Base-by-base conservation (phyloP, 2,329 filamentous ascomycete genomes). In the Fusarium sp. region DNA sequence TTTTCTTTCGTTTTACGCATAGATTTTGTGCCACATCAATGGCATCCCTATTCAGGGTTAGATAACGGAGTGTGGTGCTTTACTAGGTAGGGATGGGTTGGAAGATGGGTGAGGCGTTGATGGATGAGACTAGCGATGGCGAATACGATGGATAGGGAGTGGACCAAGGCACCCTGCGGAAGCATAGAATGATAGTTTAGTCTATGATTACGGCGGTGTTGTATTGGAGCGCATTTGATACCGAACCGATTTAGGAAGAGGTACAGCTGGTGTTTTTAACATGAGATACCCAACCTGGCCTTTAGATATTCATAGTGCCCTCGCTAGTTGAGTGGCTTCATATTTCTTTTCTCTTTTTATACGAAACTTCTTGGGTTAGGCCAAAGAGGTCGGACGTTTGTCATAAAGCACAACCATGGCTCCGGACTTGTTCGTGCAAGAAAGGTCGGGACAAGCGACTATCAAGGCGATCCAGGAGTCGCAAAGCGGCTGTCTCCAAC, bases 51-150 rank as follows among this genome's bases (percentile, higher is more conserved):
- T 52, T 38, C n/a, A 26, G 53, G 33, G 47, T 56, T 68, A 68
- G 61, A 61, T 18, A 37, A 49, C 13, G 55, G 57, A 41, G 33
- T 47, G 60, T 37, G 33, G 33, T 57, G 44, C 28, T 35, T 46
- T 60, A 42, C 46, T 23, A 53, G 47, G 21, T 23, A 53, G 47
- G 21, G 48, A 47, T 37, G 50, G 38, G n/a, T 35, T 28, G 50
- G 43, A 47, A 52, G 62, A 57, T 37, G 56, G 49, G 35, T 46
- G 48, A 37, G 71, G 71, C 69, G 71, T 74, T 73, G 57, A 33
- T 64, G 56, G 49, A 55, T 41, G 53, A 52, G 56, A 62, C 23
- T 42, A 23, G 43, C 47, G 43, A 56, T 37, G 29, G 48, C 41
- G 50, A 41, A 41, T 38, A 35, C 37, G 28, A 53, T 26, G 42